These are phyloP conservation scores for Backusella australiensis DNA, from an alignment of 192 early-diverging fungal species.

Conservation along the genomic window DNA sequence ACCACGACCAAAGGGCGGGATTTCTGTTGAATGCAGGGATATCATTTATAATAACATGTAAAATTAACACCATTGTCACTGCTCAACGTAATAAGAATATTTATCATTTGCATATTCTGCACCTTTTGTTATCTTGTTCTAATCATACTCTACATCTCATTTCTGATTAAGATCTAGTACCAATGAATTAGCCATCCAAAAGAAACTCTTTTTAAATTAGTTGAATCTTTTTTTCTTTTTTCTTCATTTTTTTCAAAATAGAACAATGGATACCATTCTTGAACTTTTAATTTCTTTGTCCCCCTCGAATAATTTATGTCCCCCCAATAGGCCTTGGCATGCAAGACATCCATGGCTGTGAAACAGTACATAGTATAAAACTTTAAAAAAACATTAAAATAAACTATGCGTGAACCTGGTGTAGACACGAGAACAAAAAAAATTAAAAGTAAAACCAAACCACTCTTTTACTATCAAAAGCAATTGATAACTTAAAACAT, in stretches of 20 bases:
- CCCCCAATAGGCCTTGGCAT: neutral
- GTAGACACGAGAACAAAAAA: neutral
- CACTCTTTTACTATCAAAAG: neutral
- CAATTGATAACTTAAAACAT: neutral
- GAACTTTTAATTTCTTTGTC: slow-evolving; percentile 3
- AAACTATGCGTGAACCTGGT: neutral
- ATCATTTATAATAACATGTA: neutral
- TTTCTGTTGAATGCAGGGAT: slow-evolving; percentile 10
- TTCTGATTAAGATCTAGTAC: neutral
- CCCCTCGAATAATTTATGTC: neutral
- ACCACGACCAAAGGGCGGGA: slow-evolving; percentile 7
- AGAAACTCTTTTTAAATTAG: neutral
- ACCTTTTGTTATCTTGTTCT: neutral
- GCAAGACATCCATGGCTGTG: neutral
- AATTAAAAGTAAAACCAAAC: neutral
- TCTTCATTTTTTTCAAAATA: neutral
- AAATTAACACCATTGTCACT: neutral
- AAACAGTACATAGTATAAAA: neutral
- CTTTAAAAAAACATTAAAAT: neutral
- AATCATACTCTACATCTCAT: neutral
- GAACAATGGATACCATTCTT: slow-evolving; percentile 4
- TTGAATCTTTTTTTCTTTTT: neutral
- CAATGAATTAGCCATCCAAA: neutral
- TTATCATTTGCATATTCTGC: neutral
- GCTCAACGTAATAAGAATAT: neutral